These are phyloP conservation scores for Hypoxylon sp. DNA, from an alignment of 2,329 filamentous ascomycete species.

Conservation along the genomic window DNA sequence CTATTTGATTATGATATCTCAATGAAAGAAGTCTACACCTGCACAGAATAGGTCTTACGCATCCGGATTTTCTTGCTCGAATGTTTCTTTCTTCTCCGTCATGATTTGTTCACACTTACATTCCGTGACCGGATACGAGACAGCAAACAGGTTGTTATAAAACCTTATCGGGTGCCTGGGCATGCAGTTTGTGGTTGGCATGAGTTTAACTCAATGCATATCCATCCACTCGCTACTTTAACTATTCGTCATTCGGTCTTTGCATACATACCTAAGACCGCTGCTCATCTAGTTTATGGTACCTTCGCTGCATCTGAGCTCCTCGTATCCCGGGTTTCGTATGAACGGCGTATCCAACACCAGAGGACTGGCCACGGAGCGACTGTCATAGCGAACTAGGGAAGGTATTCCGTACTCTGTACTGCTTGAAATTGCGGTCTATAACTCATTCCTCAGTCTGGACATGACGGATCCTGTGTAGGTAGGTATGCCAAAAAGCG, in stretches of 20 bases:
- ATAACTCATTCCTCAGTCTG: neutral
- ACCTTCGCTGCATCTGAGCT: neutral
- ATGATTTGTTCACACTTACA: conserved; percentile 3
- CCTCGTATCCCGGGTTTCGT: neutral
- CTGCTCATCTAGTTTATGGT: neutral
- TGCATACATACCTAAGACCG: neutral
- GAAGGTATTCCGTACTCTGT: neutral
- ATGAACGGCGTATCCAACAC: neutral
- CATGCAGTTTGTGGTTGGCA: conserved; percentile 18
- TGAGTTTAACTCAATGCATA: conserved; percentile 16
- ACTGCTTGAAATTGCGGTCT: neutral
- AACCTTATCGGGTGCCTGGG: conserved; percentile 22
- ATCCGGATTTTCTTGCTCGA: neutral
- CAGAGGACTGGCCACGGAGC: too few species aligned
- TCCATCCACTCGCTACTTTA: neutral
- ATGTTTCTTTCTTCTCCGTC: neutral
- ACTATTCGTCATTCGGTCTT: neutral
- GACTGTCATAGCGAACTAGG: neutral
- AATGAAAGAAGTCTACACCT: neutral
- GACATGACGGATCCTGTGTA: neutral
- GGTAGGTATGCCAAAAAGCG: neutral
- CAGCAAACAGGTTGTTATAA: conserved; percentile 21
- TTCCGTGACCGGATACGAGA: conserved; percentile 32
- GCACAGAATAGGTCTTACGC: neutral
- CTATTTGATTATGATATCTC: neutral